A percentile compares a stretch with the other conserved stretches of the same genome.
Conservation (phyloP, 805 yeast species). For the Nakazawaea ambrosiae region DNA sequence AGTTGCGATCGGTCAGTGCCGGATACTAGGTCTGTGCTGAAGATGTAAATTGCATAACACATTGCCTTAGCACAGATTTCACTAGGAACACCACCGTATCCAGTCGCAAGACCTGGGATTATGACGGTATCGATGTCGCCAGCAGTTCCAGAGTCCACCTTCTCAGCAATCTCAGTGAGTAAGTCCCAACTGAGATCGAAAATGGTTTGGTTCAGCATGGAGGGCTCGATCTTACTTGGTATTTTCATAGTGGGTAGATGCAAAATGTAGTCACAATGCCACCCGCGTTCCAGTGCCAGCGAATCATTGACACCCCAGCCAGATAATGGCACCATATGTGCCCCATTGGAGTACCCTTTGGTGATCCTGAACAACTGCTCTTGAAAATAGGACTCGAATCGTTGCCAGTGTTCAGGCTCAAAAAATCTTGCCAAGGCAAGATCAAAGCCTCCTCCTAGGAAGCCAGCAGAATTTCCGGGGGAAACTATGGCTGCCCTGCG, state of each 20-base stretch:
- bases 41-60: conserved; percentile 12
- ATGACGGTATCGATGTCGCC: conserved; percentile 20
- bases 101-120: conserved; percentile 33
- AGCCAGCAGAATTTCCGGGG: conserved; percentile 46
- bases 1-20: neutral
- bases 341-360: conserved; percentile 26
- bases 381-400: conserved; percentile 19
- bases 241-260: conserved; percentile 35
- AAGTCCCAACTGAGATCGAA: conserved; percentile 33
- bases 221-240: conserved; percentile 18
- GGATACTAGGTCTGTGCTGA: neutral
- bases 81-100: conserved; percentile 28
- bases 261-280: conserved; percentile 23
- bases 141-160: conserved; percentile 5
- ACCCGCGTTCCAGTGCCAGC: conserved; percentile 17
- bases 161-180: conserved; percentile 17
- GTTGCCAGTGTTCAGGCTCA: conserved; percentile 12
- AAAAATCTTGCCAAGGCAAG: conserved; percentile 25
- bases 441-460: conserved; percentile 47
- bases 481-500: conserved; percentile 29
- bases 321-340: conserved; percentile 24
- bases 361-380: conserved; percentile 11
- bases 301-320: conserved; percentile 17
- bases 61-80: conserved; percentile 26
- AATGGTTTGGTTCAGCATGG: conserved; percentile 16